Base-by-base conservation (phyloP, 768 basidiomycete species). In the Lanmaoa pseudosensibilis region DNA sequence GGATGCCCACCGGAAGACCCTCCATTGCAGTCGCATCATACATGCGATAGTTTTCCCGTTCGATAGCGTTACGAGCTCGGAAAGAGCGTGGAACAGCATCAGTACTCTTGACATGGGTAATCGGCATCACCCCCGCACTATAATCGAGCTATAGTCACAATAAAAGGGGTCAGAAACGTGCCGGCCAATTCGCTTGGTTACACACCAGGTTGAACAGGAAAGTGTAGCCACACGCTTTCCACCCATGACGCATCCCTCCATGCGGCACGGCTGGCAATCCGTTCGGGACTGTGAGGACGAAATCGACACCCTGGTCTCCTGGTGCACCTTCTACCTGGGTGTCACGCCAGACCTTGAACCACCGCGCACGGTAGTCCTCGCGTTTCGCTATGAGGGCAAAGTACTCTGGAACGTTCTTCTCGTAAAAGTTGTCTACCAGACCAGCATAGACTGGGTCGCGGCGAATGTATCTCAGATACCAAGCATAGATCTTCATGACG, bases 181-280 rank as follows among this genome's bases (percentile, higher is more conserved):
- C 10, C 43, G 6, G 5, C 10, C 9, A 4, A 44, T n/a, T 43
- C n/a, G 25, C 23, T 33, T 1, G 36, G 4, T 37, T 12, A 65
- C 80, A 52, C 44, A 86, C 87, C 63, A 89, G 60, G 57, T 85
- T 90, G 72, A 86, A 90, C 33, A 90, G 62, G 63, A 84, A 82
- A 0, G 86, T 83, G 65, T 86, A 87, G 8, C 80, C 81, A 9
- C 82, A 82, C 43, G 83, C 82, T 70, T 81, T 78, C 62, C 83
- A 74, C 16, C 80, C 79, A n/a, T 80, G 78, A 57, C 79, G 78
- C 61, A 78, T 80, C 4, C 77, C 77, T 2, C 78, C 76, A 50
- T 84, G 77, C 43, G 80, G 77, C 21, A 85, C 70, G 0, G 86
- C 87, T 2, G 87, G 84, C 41, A 83, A 71, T n/a, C 83, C 76